Conservation (phyloP, 2,329 filamentous ascomycete genomes). For the Monilinia polystroma region DNA sequence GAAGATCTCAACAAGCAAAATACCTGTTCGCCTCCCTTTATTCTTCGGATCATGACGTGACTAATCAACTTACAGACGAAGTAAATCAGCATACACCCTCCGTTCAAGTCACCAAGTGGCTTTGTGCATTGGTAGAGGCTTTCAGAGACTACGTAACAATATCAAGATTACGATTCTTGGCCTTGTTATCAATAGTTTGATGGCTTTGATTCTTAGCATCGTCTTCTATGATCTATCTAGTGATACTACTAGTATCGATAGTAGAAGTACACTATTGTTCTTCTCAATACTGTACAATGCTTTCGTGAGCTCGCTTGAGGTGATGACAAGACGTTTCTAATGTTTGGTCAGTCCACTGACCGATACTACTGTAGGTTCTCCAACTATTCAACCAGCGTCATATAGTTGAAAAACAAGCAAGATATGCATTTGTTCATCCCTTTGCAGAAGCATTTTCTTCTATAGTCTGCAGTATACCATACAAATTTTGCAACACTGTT, state of each 20-base stretch:
- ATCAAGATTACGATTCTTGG: constrained; percentile 62
- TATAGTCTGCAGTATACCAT: constrained; percentile 82
- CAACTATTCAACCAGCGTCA: constrained; percentile 79
- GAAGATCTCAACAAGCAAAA: constrained; percentile 37
- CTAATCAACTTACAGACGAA: constrained; percentile 43
- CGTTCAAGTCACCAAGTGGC: constrained; percentile 72
- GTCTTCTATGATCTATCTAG: constrained; percentile 62
- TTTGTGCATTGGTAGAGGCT: constrained; percentile 82
- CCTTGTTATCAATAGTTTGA: constrained; percentile 41
- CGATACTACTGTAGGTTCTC: constrained; percentile 56
- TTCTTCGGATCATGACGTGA: too few relatives aligned
- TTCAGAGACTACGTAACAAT: constrained; percentile 73
- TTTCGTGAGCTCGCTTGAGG: constrained; percentile 58
- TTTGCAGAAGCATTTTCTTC: constrained; percentile 86
- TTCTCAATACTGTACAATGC: constrained; percentile 67
- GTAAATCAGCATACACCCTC: constrained; percentile 77
- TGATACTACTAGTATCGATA: constrained; percentile 59
- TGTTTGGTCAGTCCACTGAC: neutral
- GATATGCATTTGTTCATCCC: constrained; percentile 88
- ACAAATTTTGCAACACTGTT: constrained; percentile 63
- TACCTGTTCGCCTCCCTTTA: constrained; percentile 24
- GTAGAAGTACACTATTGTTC: constrained; percentile 63
- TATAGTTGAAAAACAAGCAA: constrained; percentile 85
- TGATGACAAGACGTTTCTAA: constrained; percentile 28
- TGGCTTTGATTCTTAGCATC: constrained; percentile 59